phyloP scores from a whole-genome alignment of 768 basidiomycete genomes.

The Boletus vinaceobasis region DNA sequence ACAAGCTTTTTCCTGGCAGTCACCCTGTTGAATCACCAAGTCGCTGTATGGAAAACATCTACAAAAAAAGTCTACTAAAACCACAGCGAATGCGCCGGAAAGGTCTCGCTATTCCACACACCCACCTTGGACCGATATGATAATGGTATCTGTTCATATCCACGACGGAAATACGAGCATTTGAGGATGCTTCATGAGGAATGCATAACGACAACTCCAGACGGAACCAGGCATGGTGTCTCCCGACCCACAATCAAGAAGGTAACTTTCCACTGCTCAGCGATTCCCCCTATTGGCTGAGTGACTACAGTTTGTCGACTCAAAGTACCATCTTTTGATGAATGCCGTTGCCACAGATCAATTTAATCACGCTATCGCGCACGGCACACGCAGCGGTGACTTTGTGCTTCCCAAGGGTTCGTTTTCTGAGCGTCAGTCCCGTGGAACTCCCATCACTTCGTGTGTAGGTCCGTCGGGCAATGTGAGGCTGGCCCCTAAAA shows the following conservation, averaged over 20 bases:
- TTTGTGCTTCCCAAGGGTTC: constrained; percentile 58
- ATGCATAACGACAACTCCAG: constrained; percentile 63
- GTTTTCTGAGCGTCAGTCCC: background rate
- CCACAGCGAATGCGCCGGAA: background rate
- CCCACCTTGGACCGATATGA: constrained; percentile 49
- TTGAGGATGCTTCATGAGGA: constrained; percentile 43
- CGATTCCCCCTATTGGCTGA: background rate
- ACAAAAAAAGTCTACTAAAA: background rate
- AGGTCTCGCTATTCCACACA: constrained; percentile 45
- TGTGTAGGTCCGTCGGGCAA: constrained; percentile 26
- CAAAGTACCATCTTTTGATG: constrained; percentile 51
- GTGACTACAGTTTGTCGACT: constrained; percentile 45
- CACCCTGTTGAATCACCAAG: background rate
- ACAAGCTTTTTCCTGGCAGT: background rate
- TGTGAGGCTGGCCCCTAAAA: constrained; percentile 22
- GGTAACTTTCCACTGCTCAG: constrained; percentile 33
- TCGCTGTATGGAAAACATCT: constrained; percentile 10
- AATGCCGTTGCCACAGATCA: constrained; percentile 41
- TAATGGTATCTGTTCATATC: constrained; percentile 34
- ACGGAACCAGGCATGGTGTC: constrained; percentile 67
- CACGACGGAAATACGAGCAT: background rate
- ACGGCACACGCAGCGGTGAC: constrained; percentile 47
- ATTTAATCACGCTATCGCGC: constrained; percentile 53
- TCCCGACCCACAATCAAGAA: constrained; percentile 81
- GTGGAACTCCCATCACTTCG: background rate